Evolutionary conservation across 495 filamentous ascomycete genomes (phyloP).

Genomic region (Neurospora sp.): DNA sequence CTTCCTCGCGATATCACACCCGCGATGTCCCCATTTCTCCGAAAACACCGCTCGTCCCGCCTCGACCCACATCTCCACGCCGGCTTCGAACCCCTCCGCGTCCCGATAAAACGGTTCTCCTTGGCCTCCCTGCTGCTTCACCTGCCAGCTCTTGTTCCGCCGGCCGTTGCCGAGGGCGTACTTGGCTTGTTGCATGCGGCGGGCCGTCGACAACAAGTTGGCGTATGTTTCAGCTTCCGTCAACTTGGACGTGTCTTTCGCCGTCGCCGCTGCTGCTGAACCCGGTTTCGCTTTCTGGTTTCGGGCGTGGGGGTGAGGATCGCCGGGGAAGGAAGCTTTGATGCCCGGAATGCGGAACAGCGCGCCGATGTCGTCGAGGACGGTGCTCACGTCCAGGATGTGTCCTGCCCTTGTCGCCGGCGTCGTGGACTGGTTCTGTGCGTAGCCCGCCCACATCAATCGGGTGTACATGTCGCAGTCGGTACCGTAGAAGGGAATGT

Average conservation of each 20-base stretch:
- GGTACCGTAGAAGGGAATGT: slow-evolving; percentile 48
- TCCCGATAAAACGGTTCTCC: slow-evolving; percentile 50
- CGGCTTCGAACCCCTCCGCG: slow-evolving; percentile 41
- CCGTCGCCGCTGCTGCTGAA: too few species aligned
- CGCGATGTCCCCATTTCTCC: slow-evolving; percentile 45
- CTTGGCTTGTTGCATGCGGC: slow-evolving; percentile 28
- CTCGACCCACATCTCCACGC: slow-evolving; percentile 38
- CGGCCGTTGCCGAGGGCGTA: slow-evolving; percentile 14
- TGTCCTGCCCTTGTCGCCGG: slow-evolving; percentile 27
- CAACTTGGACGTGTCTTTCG: not conserved
- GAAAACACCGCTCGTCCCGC: slow-evolving; percentile 39
- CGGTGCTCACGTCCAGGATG: slow-evolving; percentile 39
- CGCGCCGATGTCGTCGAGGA: slow-evolving; percentile 35
- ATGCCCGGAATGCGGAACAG: slow-evolving; percentile 28
- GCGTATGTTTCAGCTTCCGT: slow-evolving; percentile 24
- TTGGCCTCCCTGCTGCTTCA: slow-evolving; percentile 40
- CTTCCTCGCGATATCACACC: slow-evolving; percentile 15
- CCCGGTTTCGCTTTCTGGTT: too few species aligned
- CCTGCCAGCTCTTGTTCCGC: slow-evolving; percentile 43
- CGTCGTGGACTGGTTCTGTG: slow-evolving; percentile 24
- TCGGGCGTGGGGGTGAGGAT: slow-evolving; percentile 8
- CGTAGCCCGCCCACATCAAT: slow-evolving; percentile 42
- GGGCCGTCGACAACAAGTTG: slow-evolving; percentile 22
- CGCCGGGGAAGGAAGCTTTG: slow-evolving; percentile 21
- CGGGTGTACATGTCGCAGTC: slow-evolving; percentile 42